Base-by-base conservation (phyloP, 495 filamentous ascomycete genomes). In the Penicillium steckii region DNA sequence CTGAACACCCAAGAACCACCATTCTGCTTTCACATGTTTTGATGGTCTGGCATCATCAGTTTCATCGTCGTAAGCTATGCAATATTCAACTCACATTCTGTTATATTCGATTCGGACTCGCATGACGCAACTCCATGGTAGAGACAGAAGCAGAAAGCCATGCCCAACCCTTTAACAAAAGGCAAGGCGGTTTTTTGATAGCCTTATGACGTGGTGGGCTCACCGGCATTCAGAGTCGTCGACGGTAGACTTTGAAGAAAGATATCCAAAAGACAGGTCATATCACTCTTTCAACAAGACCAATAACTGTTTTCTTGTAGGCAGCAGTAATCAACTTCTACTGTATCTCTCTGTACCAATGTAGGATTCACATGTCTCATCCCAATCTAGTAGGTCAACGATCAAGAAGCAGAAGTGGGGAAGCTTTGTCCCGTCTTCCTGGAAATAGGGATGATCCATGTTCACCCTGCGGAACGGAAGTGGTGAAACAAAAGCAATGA, bases 191-290 rank as follows among this genome's bases (percentile, higher is more conserved):
- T n/a, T n/a, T n/a, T n/a, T n/a, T n/a, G n/a, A n/a, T n/a, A n/a
- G n/a, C n/a, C n/a, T n/a, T 46, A 29, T 48, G 27, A 23, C 40
- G 12, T 42, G n/a, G 22, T 13, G 8, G 13, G 8, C 23, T 49
- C 32, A 35, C 46, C 44, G 24, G 52, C 21, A 48, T 43, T 48
- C 32, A 17, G 24, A 48, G 19, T 19, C 30, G 35, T 19, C 6
- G 44, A n/a, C n/a, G n/a, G 13, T 40, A 7, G 43, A 12, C 13
- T 44, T 17, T 13, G 12, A 2, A 9, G 8, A 44, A 43, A 32
- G 46, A 48, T 35, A 46, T 49, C 49, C 19, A 52, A 54, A 26
- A 41, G 57, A 60, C 32, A 44, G 29, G 43, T 64, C 61, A 50
- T 9, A 48, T 47, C 13, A 12, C n/a, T 46, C 30, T n/a, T 18